Conservation (phyloP, 2,329 filamentous ascomycete genomes). For the Pestalotiopsis sp. region DNA sequence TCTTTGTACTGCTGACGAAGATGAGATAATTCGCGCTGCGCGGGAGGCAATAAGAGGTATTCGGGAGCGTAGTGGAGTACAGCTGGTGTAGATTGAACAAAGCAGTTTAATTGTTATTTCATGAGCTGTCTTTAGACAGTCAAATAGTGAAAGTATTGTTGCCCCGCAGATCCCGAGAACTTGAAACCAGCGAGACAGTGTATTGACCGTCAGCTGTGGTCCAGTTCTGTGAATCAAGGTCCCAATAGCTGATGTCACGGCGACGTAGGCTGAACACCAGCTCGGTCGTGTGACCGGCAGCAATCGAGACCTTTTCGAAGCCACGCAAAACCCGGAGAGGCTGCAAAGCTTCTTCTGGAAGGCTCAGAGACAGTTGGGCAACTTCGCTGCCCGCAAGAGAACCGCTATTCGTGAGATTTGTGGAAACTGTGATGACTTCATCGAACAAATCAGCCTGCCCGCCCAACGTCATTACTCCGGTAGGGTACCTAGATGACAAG, state of each 20-base stretch:
- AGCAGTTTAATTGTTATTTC: background rate
- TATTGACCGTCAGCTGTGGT: slow-evolving; percentile 38
- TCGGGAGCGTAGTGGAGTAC: slow-evolving; percentile 13
- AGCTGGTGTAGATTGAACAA: background rate
- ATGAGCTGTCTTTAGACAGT: background rate
- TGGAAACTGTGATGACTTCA: slow-evolving; percentile 49
- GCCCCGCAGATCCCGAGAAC: background rate
- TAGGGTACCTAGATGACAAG: slow-evolving; percentile 10
- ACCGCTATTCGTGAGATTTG: slow-evolving; percentile 66
- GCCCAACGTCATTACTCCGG: slow-evolving; percentile 40
- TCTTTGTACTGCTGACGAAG: slow-evolving; percentile 10
- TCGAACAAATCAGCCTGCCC: slow-evolving; percentile 48
- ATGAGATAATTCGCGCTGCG: slow-evolving; percentile 10
- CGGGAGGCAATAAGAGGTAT: slow-evolving; percentile 12
- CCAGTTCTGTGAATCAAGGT: slow-evolving; percentile 61
- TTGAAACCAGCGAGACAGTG: background rate
- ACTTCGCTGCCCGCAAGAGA: slow-evolving; percentile 62
- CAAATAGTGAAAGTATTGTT: background rate
- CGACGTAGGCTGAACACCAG: slow-evolving; percentile 55
- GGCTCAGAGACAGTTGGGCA: slow-evolving; percentile 59
- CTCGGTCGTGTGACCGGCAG: slow-evolving; percentile 43
- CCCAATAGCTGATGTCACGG: slow-evolving; percentile 67
- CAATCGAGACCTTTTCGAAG: slow-evolving; percentile 59
- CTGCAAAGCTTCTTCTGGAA: slow-evolving; percentile 38
- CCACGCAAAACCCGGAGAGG: slow-evolving; percentile 57